These are phyloP conservation scores for Plasmodium berghei DNA, from an alignment of 169 alveolate genomes.

Conservation along the genomic window DNA sequence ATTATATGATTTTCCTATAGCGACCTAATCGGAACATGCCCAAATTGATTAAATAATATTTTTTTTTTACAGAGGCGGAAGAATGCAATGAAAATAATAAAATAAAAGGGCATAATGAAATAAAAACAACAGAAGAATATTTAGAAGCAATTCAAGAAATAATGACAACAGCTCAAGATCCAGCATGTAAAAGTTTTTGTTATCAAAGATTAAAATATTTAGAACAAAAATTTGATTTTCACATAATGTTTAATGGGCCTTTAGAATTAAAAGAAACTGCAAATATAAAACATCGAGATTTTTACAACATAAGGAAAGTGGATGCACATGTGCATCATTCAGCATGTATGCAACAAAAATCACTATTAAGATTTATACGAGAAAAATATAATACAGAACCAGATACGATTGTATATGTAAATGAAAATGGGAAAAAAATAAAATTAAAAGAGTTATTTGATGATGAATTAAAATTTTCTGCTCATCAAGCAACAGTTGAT, in stretches of 20 bases:
- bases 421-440: constrained; percentile 76
- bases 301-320: constrained; percentile 93
- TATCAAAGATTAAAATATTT: constrained; percentile 81
- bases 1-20: too few species aligned
- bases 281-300: constrained; percentile 87
- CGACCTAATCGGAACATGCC: too few species aligned
- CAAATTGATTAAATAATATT: too few species aligned
- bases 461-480: constrained; percentile 81
- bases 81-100: constrained; percentile 54
- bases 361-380: constrained; percentile 90
- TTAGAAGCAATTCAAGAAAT: constrained; percentile 28
- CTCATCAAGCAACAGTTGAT: constrained; percentile 85
- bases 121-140: constrained; percentile 42
- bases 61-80: background rate
- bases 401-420: constrained; percentile 81
- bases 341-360: constrained; percentile 92
- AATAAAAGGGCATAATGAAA: background rate
- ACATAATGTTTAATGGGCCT: constrained; percentile 82
- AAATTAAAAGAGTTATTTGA: constrained; percentile 86
- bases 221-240: constrained; percentile 82
- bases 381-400: constrained; percentile 84
- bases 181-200: constrained; percentile 83
- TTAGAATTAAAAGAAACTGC: constrained; percentile 82
- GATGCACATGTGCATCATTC: constrained; percentile 96
- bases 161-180: constrained; percentile 72